Base-by-base conservation (phyloP, 1,284 basidiomycete genomes). In the Malassezia caprae region DNA sequence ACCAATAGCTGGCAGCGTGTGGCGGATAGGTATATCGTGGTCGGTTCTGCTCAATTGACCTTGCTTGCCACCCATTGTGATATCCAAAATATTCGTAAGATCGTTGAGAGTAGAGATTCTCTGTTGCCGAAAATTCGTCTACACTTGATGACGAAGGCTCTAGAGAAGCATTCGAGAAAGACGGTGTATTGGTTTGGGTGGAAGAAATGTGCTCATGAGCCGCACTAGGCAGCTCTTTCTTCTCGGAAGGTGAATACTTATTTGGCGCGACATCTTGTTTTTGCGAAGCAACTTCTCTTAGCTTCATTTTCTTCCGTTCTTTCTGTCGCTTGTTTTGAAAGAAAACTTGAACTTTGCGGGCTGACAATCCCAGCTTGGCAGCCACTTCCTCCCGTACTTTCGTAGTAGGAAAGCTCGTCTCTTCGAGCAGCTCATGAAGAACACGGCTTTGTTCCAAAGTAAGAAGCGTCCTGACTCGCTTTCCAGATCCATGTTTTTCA, bases 331-430 rank as follows among this genome's bases (percentile, higher is more conserved):
- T 60, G 34, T 60, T 60, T 24, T 60, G 59, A 30, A 60, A 60
- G 31, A 60, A 60, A 13, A 68, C 66, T 27, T 69, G 67, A 1
- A 69, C 67, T 41, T 69, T 69, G 2, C 67, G 51, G 0, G 67
- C 62, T 1, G 60, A 60, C 8, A 69, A 58, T 11, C 60, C 57
- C 7, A 69, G 56, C 46, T 68, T 48, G 1, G 48, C 34, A 2
- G 67, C 65, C 2, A 62, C 61, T 7, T 52, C 55, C 48, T 69
- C 64, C 8, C 67, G 60, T 2, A 63, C 53, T 23, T 61, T 53
- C 4, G 67, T 69, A 0, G 65, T 64, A 0, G 67, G 67, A 27
- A 69, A 69, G 24, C 63, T 53, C 5, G 67, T 69, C 55, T 67
- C 53, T 42, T 61, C 57, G 0, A 68, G 37, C 7, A 68, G 53